Percentiles rank a stretch among this genome's conserved stretches.
Conservation (phyloP, 495 filamentous ascomycete species). For the Daldinia grandis region DNA sequence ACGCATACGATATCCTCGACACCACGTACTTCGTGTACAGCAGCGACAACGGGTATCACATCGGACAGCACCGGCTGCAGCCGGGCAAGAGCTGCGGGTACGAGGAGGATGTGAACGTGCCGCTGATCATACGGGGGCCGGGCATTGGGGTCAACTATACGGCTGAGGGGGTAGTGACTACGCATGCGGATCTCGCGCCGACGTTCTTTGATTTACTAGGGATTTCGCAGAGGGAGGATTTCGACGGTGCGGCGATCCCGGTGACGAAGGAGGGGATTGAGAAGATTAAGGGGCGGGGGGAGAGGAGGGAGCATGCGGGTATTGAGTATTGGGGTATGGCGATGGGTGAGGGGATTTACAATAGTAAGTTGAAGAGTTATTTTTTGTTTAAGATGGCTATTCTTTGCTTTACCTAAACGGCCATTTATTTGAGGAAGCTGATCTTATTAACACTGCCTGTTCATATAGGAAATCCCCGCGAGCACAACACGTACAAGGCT, state of each 20-base stretch:
- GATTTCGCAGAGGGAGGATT: slow-evolving; percentile 55
- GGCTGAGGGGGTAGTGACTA: slow-evolving; percentile 61
- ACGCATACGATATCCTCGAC: slow-evolving; percentile 60
- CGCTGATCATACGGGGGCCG: slow-evolving; percentile 66
- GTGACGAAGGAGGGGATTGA: slow-evolving; percentile 40
- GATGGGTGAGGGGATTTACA: slow-evolving; percentile 56
- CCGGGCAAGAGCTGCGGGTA: slow-evolving; percentile 73
- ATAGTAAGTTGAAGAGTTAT: slow-evolving; percentile 13
- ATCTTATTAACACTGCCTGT: slow-evolving; percentile 14
- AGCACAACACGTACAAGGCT: slow-evolving; percentile 67
- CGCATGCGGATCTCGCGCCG: slow-evolving; percentile 72
- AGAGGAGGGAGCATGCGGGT: slow-evolving; percentile 63
- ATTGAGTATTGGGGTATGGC: slow-evolving; percentile 68
- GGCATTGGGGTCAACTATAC: slow-evolving; percentile 54
- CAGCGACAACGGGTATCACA: slow-evolving; percentile 75
- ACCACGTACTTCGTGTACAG: slow-evolving; percentile 75
- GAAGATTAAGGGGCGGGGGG: slow-evolving; percentile 26
- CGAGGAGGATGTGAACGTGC: slow-evolving; percentile 74
- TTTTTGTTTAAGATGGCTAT: neutral
- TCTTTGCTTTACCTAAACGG: slow-evolving; percentile 1
- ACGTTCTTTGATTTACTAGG: slow-evolving; percentile 65
- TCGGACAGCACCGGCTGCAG: slow-evolving; percentile 71
- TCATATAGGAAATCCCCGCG: slow-evolving; percentile 19
- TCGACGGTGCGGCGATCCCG: slow-evolving; percentile 65
- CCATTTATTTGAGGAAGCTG: neutral